These are phyloP conservation scores for Camellia lanceoleosa DNA, from an alignment of 148 eudicot genomes.

Conservation along the genomic window DNA sequence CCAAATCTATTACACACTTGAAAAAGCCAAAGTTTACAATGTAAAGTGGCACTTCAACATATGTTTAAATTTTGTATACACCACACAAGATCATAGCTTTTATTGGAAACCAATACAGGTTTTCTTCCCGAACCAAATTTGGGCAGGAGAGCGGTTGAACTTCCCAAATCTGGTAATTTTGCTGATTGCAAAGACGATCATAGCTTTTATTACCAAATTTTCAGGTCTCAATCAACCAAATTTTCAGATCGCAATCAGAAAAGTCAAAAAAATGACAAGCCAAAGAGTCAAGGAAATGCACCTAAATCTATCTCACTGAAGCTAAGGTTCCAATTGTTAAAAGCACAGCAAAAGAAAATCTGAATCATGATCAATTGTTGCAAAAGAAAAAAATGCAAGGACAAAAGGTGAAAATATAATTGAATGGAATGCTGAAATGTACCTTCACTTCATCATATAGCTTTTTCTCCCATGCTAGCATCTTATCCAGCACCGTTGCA, in stretches of 20 bases:
- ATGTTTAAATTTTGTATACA: too few relatives aligned
- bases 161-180: too few relatives aligned
- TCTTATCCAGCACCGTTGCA: constrained; percentile 89
- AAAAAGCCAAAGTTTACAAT: too few relatives aligned
- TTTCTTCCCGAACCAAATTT: too few relatives aligned
- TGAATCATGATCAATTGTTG: too few relatives aligned
- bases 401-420: constrained; percentile 7
- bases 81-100: too few relatives aligned
- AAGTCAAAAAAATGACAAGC: neutral
- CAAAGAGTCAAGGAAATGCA: neutral
- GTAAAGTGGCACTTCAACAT: too few relatives aligned
- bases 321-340: neutral
- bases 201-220: neutral
- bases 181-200: too few relatives aligned
- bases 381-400: neutral
- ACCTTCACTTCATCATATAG: constrained; percentile 97
- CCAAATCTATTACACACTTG: too few relatives aligned
- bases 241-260: too few relatives aligned
- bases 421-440: constrained; percentile 9
- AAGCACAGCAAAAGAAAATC: neutral
- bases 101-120: too few relatives aligned
- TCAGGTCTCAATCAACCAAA: neutral
- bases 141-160: too few relatives aligned
- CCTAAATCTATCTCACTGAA: neutral
- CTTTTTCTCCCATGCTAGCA: constrained; percentile 99